phyloP scores from a whole-genome alignment of 768 basidiomycete genomes.

The Collybia sordida region DNA sequence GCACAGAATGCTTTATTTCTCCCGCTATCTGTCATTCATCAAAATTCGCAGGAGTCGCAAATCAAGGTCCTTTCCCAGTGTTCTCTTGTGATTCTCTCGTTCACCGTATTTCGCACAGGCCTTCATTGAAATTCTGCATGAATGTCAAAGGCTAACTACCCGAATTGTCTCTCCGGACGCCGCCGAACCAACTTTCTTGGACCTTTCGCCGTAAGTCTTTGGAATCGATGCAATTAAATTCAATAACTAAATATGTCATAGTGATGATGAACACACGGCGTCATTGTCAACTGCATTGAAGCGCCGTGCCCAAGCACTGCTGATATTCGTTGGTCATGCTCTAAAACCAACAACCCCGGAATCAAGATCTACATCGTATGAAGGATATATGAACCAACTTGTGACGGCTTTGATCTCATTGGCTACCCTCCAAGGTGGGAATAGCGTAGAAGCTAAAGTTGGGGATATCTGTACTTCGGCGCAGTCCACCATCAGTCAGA shows the following conservation, averaged over 20 bases:
- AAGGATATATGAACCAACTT: conserved; percentile 37
- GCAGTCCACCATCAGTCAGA: conserved; percentile 48
- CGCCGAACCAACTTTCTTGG: conserved; percentile 49
- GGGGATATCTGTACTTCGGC: conserved; percentile 47
- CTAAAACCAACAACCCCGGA: conserved; percentile 32
- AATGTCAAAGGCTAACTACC: conserved; percentile 58
- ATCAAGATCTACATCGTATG: conserved; percentile 18
- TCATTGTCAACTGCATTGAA: conserved; percentile 44
- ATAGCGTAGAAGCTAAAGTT: conserved; percentile 31
- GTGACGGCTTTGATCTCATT: conserved; percentile 50
- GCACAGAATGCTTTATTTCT: conserved; percentile 58
- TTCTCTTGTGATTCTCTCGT: background rate
- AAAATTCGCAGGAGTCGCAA: conserved; percentile 46
- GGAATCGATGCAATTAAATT: background rate
- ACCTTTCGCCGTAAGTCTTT: conserved; percentile 49
- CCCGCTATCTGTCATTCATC: conserved; percentile 65
- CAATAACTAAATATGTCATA: conserved; percentile 18
- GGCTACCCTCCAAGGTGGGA: conserved; percentile 32
- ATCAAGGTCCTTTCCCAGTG: conserved; percentile 42
- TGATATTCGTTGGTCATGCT: conserved; percentile 61
- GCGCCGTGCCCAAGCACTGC: conserved; percentile 66
- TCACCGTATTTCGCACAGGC: conserved; percentile 37
- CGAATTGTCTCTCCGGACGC: conserved; percentile 38
- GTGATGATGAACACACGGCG: conserved; percentile 59
- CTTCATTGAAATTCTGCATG: conserved; percentile 63